A percentile compares a stretch with the other conserved stretches of the same genome.
Conservation (phyloP, 1,284 basidiomycete species). For the Coriolopsis trogii region DNA sequence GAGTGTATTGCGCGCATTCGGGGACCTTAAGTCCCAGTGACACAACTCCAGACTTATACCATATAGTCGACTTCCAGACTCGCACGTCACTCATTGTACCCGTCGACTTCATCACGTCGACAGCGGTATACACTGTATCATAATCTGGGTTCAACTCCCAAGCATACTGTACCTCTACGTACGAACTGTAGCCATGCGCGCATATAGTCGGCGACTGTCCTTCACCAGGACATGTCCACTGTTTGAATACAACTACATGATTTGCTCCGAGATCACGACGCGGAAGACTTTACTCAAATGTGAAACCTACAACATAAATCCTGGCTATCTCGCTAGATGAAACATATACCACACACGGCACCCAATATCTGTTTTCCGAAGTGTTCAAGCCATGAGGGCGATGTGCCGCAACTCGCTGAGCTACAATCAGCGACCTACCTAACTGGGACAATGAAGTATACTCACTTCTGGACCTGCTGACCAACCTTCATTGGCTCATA, state of each 20-base stretch:
- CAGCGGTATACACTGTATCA: slow-evolving; percentile 13
- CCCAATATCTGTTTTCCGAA: neutral
- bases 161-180: slow-evolving; percentile 10
- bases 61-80: neutral
- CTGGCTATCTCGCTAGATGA: no score
- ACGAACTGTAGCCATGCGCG: slow-evolving; percentile 6
- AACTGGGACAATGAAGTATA: slow-evolving; percentile 10
- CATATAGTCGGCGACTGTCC: neutral
- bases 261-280: no score
- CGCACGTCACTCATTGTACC: neutral
- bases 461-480: slow-evolving; percentile 82
- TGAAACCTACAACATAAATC: no score
- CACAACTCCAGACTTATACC: neutral
- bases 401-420: slow-evolving; percentile 82
- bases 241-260: neutral
- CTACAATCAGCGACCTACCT: slow-evolving; percentile 6
- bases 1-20: slow-evolving; percentile 68
- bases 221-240: slow-evolving; percentile 5
- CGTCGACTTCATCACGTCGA: slow-evolving; percentile 19
- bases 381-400: slow-evolving; percentile 61
- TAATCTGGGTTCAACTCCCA: slow-evolving; percentile 23
- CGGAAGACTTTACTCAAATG: no score
- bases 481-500: slow-evolving; percentile 87
- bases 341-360: no score
- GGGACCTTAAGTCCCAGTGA: slow-evolving; percentile 11